Percentiles rank a stretch among this genome's conserved stretches.
These are phyloP conservation scores for Backusella parvicylindrica DNA, from an alignment of 192 early-diverging fungal species.

Conservation along the genomic window DNA sequence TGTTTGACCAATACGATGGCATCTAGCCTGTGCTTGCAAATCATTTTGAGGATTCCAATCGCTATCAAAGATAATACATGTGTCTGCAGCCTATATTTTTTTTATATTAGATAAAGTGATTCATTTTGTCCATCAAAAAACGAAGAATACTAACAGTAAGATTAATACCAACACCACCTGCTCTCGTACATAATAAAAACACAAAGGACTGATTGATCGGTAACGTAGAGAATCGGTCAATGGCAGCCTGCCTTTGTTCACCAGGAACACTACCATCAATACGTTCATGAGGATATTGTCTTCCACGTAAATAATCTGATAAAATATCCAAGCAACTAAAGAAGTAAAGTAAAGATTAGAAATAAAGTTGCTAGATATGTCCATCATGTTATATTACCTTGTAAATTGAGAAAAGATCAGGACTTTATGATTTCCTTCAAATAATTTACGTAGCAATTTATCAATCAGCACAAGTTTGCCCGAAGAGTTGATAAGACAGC, in stretches of 20 bases:
- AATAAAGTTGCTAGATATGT: neutral
- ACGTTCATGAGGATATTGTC: constrained; percentile 72
- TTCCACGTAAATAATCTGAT: constrained; percentile 75
- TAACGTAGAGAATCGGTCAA: constrained; percentile 74
- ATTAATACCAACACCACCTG: constrained; percentile 89
- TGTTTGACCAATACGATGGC: constrained; percentile 87
- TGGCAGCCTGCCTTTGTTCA: constrained; percentile 79
- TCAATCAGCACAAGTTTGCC: constrained; percentile 82
- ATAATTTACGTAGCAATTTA: constrained; percentile 72
- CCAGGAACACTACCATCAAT: constrained; percentile 81
- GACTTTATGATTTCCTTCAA: constrained; percentile 78
- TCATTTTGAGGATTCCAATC: constrained; percentile 94
- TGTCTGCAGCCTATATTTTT: constrained; percentile 64
- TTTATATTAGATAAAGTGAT: neutral
- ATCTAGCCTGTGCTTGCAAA: constrained; percentile 79
- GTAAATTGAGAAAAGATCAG: constrained; percentile 91
- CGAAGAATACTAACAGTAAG: constrained; percentile 44
- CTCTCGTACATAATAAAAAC: constrained; percentile 82
- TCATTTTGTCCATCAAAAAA: neutral
- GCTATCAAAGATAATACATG: constrained; percentile 82
- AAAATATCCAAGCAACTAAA: constrained; percentile 72
- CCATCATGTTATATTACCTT: constrained; percentile 2
- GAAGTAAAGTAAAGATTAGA: neutral
- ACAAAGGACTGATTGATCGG: constrained; percentile 75
- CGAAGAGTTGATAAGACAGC: constrained; percentile 67